Conservation (phyloP, 2,329 filamentous ascomycete genomes). For the Alternaria metachromatica region DNA sequence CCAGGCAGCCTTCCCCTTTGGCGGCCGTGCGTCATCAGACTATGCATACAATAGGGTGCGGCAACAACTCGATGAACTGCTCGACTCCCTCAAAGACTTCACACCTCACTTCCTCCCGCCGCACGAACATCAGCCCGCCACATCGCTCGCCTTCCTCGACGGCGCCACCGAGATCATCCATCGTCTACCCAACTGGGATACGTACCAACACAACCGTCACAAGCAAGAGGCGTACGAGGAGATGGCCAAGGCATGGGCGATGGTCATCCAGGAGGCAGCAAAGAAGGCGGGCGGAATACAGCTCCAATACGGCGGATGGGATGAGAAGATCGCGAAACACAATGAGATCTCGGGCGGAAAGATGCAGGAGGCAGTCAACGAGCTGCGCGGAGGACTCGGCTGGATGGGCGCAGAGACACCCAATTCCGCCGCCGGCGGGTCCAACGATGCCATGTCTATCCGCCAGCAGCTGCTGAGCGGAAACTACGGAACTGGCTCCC, state of each 20-base stretch:
- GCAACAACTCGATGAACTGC: constrained; percentile 77
- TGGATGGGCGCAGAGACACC: constrained; percentile 69
- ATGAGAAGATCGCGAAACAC: constrained; percentile 84
- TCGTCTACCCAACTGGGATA: constrained; percentile 88
- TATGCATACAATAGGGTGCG: constrained; percentile 95
- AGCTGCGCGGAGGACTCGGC: constrained; percentile 75
- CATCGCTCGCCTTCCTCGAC: constrained; percentile 86
- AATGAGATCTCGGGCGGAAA: constrained; percentile 85
- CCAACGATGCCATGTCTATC: constrained; percentile 44
- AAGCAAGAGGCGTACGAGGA: constrained; percentile 97
- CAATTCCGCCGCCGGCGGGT: constrained; percentile 25
- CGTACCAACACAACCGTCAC: constrained; percentile 84
- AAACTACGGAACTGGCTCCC: constrained; percentile 61
- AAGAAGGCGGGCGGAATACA: constrained; percentile 92
- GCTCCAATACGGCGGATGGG: constrained; percentile 89
- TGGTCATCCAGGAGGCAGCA: constrained; percentile 87
- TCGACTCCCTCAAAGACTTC: constrained; percentile 91
- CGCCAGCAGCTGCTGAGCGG: constrained; percentile 61
- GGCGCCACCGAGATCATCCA: constrained; percentile 91
- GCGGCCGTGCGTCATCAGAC: constrained; percentile 83
- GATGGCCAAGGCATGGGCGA: constrained; percentile 88
- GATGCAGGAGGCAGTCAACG: constrained; percentile 78
- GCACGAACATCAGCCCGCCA: constrained; percentile 80
- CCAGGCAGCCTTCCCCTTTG: constrained; percentile 80
- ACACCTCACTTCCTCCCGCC: constrained; percentile 95